Evolutionary conservation across 1,139 yeast species (phyloP).

Genomic region (Nakaseomyces glabratus): DNA sequence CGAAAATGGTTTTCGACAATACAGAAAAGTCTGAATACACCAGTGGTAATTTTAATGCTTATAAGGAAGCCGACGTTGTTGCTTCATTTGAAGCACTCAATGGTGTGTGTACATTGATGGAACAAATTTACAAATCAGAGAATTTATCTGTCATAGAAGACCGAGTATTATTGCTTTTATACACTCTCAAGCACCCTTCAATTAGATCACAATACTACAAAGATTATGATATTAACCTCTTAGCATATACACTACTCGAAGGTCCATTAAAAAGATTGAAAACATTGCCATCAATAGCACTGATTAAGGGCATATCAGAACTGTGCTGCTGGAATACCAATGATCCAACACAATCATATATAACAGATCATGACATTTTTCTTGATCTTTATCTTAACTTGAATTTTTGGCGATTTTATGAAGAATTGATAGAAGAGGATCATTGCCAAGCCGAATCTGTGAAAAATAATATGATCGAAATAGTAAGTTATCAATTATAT

Average conservation of each 20-base stretch:
- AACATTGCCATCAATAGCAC: conserved; percentile 23
- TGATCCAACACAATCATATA: conserved; percentile 37
- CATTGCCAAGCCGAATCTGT: conserved; percentile 10
- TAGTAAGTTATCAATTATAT: conserved; percentile 43
- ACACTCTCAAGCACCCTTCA: no score
- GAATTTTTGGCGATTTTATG: conserved; percentile 39
- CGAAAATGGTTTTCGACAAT: no score
- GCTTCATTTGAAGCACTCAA: conserved; percentile 3
- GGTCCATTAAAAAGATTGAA: conserved; percentile 17
- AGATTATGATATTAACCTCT: conserved; percentile 19
- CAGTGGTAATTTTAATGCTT: no score
- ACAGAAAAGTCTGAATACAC: no score
- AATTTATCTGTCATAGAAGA: no score
- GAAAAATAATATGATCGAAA: conserved; percentile 31
- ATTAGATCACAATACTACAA: no score
- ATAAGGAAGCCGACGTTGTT: not conserved
- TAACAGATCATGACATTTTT: conserved; percentile 41
- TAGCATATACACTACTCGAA: conserved; percentile 25
- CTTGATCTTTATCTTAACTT: conserved; percentile 40
- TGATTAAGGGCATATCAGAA: conserved; percentile 36
- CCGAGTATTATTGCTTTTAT: no score
- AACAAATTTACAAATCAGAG: no score
- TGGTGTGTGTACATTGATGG: not conserved
- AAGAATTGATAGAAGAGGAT: conserved; percentile 9
- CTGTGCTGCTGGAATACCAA: conserved; percentile 40